phyloP scores from a whole-genome alignment of 176 grass and related monocot species.

The Dactylis glomerata region DNA sequence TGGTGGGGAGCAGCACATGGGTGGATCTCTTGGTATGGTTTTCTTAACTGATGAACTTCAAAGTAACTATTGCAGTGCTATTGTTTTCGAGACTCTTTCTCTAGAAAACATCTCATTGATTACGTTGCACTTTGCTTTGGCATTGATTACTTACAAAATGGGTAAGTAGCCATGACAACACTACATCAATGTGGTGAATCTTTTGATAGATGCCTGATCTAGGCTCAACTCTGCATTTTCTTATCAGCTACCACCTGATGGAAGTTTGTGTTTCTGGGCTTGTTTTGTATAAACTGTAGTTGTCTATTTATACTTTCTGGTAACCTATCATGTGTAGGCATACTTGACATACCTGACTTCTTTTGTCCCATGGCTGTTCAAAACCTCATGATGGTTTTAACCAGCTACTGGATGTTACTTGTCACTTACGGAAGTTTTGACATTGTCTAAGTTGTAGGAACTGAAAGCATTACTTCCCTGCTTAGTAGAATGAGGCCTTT shows the following conservation, averaged over 20 bases:
- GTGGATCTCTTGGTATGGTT: slow-evolving; percentile 91
- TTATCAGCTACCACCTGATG: background rate
- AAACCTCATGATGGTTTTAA: background rate
- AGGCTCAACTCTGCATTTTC: background rate
- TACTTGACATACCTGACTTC: background rate
- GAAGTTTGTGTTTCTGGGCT: background rate
- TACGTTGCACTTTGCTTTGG: background rate
- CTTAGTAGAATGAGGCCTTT: background rate
- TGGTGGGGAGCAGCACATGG: slow-evolving; percentile 98
- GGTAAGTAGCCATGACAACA: background rate
- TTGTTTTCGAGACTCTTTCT: background rate
- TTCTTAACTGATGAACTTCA: slow-evolving; percentile 16
- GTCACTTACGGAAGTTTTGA: background rate
- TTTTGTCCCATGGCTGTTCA: background rate
- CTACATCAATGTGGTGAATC: background rate
- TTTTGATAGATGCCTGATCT: background rate
- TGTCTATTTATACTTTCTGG: background rate
- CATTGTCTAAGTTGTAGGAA: background rate
- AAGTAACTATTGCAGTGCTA: background rate
- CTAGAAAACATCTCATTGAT: background rate
- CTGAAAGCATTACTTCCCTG: background rate
- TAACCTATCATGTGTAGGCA: background rate
- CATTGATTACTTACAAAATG: slow-evolving; percentile 1
- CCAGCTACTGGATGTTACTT: background rate
- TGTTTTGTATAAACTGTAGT: background rate